Evolutionary conservation across 257 asterid species (phyloP).

Genomic region (Solanum verrucosum): DNA sequence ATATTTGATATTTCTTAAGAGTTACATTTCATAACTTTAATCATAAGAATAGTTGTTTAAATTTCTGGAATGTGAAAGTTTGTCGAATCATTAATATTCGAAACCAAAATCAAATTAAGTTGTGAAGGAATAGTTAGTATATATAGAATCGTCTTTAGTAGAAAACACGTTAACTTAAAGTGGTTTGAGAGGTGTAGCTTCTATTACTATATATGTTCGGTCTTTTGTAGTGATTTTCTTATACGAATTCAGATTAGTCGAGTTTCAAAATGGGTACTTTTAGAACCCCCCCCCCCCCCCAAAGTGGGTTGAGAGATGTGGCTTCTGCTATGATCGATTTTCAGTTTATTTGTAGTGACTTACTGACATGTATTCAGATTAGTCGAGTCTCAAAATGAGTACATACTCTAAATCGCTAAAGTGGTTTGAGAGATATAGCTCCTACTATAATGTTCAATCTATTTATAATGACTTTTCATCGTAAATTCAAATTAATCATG

Average conservation of each 20-base stretch:
- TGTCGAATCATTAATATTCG: background rate
- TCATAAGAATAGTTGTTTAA: background rate
- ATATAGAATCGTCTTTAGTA: background rate
- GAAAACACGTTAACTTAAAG: background rate
- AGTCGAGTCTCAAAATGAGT: background rate
- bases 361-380: accelerated
- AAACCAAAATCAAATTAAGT: background rate
- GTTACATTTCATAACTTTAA: background rate
- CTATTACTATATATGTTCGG: background rate
- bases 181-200: background rate
- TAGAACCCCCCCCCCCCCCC: no score
- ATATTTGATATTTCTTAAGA: background rate
- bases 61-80: background rate
- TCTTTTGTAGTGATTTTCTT: background rate
- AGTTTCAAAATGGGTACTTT: background rate
- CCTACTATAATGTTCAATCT: background rate
- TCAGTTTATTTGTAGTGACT: background rate
- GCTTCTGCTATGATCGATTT: background rate
- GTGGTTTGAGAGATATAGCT: background rate
- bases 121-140: background rate
- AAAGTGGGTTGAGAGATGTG: background rate
- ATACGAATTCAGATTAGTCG: background rate
- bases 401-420: background rate
- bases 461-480: accelerated
- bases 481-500: background rate